Conservation (phyloP, 331 rosid species). For the Quercus phellos region DNA sequence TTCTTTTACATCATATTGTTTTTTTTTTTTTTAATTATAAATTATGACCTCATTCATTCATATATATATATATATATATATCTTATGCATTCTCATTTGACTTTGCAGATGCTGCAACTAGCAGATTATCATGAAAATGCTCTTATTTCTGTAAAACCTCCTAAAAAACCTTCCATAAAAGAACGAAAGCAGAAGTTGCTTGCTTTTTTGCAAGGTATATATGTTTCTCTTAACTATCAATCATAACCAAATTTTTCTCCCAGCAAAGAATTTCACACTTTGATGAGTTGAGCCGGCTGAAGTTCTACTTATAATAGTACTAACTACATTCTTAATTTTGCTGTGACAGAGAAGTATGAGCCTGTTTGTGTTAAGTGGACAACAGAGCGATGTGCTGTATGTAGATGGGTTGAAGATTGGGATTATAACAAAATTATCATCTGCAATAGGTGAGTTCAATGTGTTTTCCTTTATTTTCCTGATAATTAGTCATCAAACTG, state of each 20-base stretch:
- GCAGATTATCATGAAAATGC: conserved; percentile 88
- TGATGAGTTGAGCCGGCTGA: conserved; percentile 4
- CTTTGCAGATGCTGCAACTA: conserved; percentile 85
- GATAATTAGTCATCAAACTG: conserved; percentile 1
- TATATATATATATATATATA: conserved; percentile 8
- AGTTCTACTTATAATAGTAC: conserved; percentile 17
- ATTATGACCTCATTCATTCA: background rate
- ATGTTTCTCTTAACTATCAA: conserved; percentile 7
- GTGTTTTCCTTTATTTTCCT: conserved; percentile 6
- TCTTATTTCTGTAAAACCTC: conserved; percentile 58
- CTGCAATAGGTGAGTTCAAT: conserved; percentile 71
- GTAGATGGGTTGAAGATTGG: conserved; percentile 99
- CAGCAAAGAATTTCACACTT: conserved; percentile 7
- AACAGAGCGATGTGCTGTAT: conserved; percentile 97
- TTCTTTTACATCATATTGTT: background rate
- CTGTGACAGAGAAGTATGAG: conserved; percentile 79
- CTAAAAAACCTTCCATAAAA: conserved; percentile 78
- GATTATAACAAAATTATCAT: conserved; percentile 97
- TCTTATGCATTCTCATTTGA: conserved; percentile 26
- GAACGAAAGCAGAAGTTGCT: conserved; percentile 89
- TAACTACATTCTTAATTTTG: conserved; percentile 11
- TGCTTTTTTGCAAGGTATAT: conserved; percentile 79
- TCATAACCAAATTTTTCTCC: background rate
- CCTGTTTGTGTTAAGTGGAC: conserved; percentile 97
- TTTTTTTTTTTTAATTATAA: background rate